phyloP scores from a whole-genome alignment of 73 alveolate species.

The Paramecium pentaurelia region DNA sequence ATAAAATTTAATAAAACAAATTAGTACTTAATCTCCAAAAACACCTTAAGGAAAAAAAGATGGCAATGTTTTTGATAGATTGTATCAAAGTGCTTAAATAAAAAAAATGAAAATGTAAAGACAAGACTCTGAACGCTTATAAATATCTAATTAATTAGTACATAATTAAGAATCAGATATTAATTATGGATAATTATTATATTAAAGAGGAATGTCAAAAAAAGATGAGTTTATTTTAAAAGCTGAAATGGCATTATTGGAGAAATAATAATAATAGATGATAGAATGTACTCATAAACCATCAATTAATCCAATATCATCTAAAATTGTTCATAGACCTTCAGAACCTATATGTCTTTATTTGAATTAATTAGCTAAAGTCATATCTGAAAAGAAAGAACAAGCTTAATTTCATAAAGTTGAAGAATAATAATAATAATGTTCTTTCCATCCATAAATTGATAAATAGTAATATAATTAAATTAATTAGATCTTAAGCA shows the following conservation, averaged over 20 bases:
- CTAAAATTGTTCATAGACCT: background rate
- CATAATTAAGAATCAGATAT: background rate
- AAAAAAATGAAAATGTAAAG: constrained; percentile 18
- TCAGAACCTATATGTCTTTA: background rate
- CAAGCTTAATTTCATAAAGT: background rate
- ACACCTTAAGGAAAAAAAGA: background rate
- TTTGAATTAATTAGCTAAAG: background rate
- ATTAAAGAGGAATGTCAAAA: background rate
- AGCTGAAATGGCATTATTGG: constrained; percentile 10
- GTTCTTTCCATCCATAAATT: constrained; percentile 23
- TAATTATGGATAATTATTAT: background rate
- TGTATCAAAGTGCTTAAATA: background rate
- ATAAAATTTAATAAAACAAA: background rate
- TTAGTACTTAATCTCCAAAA: background rate
- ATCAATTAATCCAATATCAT: background rate
- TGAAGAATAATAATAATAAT: background rate
- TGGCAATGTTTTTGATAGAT: background rate
- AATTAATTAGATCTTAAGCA: background rate
- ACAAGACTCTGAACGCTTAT: background rate
- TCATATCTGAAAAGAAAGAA: background rate
- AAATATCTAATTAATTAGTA: background rate
- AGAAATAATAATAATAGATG: background rate
- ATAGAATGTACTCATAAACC: constrained; percentile 8
- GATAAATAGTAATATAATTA: background rate
- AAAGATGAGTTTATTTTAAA: background rate